Evolutionary conservation across 179 eudicot genomes (phyloP).

Genomic region (Spinacia oleracea): DNA sequence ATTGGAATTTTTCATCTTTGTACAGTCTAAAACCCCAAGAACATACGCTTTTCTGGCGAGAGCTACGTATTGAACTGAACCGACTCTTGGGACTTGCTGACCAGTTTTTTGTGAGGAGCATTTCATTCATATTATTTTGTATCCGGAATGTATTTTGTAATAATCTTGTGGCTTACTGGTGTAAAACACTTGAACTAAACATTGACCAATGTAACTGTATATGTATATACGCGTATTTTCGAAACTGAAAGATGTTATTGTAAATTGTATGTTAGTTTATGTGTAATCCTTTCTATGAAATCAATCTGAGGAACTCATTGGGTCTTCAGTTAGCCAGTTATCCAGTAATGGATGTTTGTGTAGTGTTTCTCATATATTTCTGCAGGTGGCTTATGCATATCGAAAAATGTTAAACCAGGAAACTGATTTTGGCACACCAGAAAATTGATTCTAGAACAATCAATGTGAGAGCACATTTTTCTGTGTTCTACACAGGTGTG

Average conservation of each 20-base stretch:
- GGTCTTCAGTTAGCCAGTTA: neutral
- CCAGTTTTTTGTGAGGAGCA: neutral
- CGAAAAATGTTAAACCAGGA: no score
- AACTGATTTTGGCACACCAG: no score
- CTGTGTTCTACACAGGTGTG: no score
- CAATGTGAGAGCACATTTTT: no score
- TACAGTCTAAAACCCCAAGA: neutral
- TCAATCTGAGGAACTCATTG: neutral
- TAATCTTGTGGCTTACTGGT: neutral
- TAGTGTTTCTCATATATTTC: no score
- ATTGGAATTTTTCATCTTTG: neutral
- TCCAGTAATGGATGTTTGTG: neutral
- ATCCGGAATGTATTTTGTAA: neutral
- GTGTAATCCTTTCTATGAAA: neutral
- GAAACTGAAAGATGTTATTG: neutral
- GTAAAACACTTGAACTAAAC: neutral
- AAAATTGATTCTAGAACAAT: no score
- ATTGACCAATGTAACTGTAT: neutral
- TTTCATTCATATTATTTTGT: neutral
- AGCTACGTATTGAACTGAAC: neutral
- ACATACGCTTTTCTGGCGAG: neutral
- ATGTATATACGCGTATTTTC: neutral
- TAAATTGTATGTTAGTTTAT: neutral
- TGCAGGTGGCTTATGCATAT: no score
- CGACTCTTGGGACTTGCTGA: neutral